Base-by-base conservation (phyloP, 2,329 filamentous ascomycete genomes). In the Acephala macrosclerotiorum region DNA sequence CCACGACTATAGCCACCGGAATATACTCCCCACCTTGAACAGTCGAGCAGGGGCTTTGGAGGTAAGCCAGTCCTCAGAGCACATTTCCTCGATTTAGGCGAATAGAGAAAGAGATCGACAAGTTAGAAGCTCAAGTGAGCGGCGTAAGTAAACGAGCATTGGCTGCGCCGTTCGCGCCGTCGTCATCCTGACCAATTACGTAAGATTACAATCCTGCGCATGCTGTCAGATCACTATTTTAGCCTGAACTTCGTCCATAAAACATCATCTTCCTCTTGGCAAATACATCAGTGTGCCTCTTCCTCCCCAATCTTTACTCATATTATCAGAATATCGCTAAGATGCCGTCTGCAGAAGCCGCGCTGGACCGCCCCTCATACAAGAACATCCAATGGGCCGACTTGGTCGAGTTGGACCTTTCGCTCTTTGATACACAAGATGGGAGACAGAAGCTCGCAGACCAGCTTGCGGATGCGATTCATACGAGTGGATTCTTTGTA, bases 381-480 rank as follows among this genome's bases (percentile, higher is more conserved):
- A 49, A 49, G 45, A 49, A 49, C 12, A 49, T 49, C 20, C 45
- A 49, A 14, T 53, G 26, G 49, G 49, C 26, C 16, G 49, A 53
- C 4, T 16, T 53, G 11, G 25, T n/a, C 14, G n/a, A 18, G 26
- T n/a, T 53, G 12, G 49, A 53, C 12, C 49, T 53, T 5, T 53
- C 49, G 25, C 22, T 29, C 22, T 53, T 53, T n/a, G 25, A 53
- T 29, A 53, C 22, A 4, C 26, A 14, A 1, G 49, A 29, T 9
- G 49, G 49, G 9, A 53, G n/a, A 33, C 49, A 53, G 5, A 29
- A 53, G 1, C 49, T 53, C 14, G 49, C 49, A 16, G 25, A 53
- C 18, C 49, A 53, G 25, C 49, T 33, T 18, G 4, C 7, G 26
- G 18, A 53, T 18, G n/a, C 49, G 14, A 29, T 53, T 11, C 49